A percentile compares a stretch with the other conserved stretches of the same genome.
Evolutionary conservation across 225 moss, liverwort and hornwort genomes (phyloP).

Genomic region (Marchantia paleacea): DNA sequence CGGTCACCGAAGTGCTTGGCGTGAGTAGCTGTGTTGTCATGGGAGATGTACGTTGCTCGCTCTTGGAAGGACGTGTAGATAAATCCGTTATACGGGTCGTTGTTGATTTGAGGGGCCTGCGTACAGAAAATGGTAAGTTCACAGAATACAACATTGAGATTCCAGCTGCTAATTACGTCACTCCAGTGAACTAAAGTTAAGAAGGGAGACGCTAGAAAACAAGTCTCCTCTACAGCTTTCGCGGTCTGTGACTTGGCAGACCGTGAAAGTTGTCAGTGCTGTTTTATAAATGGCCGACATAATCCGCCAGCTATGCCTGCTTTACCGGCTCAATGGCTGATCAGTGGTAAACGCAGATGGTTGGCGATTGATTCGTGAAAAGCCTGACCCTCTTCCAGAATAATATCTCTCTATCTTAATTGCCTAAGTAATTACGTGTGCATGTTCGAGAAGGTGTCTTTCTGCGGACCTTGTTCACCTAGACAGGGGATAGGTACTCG

Average conservation of each 20-base stretch:
- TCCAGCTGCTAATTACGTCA: too few relatives aligned
- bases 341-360: too few relatives aligned
- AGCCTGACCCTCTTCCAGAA: neutral
- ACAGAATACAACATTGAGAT: neutral
- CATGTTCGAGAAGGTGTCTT: neutral
- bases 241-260: too few relatives aligned
- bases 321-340: neutral
- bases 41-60: conserved; percentile 51
- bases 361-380: too few relatives aligned
- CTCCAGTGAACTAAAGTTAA: too few relatives aligned
- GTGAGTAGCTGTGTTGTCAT: conserved; percentile 78
- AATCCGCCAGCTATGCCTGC: neutral
- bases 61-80: conserved; percentile 78
- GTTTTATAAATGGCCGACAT: neutral
- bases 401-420: neutral
- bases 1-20: conserved; percentile 56
- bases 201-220: too few relatives aligned
- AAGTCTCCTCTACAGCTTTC: too few relatives aligned
- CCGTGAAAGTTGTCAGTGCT: neutral
- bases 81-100: conserved; percentile 83
- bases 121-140: neutral
- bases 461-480: neutral
- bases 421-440: neutral
- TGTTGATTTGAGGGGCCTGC: conserved; percentile 76
- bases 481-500: too few relatives aligned